Percentiles rank a stretch among this genome's conserved stretches.
phyloP scores from a whole-genome alignment of 2,329 filamentous ascomycete genomes.

The Fusarium praegraminearum region DNA sequence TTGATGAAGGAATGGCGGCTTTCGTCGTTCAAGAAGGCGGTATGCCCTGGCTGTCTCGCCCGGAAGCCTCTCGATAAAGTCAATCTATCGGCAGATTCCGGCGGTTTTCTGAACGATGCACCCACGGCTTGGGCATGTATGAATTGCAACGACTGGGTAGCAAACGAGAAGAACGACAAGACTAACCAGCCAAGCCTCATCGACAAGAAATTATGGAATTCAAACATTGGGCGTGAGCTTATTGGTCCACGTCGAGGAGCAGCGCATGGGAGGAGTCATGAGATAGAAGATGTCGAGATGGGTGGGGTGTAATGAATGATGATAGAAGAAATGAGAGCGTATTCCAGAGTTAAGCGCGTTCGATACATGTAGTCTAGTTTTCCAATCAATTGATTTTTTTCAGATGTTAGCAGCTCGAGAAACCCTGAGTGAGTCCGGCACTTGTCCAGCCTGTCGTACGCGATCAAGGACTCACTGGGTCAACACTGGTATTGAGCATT shows the following conservation, averaged over 20 bases:
- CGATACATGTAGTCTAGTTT: conserved; percentile 19
- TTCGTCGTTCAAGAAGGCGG: conserved; percentile 36
- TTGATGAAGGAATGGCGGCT: conserved; percentile 48
- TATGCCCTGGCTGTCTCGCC: conserved; percentile 52
- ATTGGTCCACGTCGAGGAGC: conserved; percentile 9
- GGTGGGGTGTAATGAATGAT: background rate
- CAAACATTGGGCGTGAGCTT: conserved; percentile 7
- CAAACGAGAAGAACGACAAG: conserved; percentile 42
- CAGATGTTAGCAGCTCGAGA: conserved; percentile 1
- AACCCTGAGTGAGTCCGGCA: background rate
- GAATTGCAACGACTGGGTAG: conserved; percentile 50
- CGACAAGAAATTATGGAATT: conserved; percentile 35
- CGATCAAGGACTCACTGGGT: background rate
- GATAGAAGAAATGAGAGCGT: background rate
- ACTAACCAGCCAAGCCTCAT: conserved; percentile 37
- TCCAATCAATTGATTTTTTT: conserved; percentile 16
- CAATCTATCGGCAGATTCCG: conserved; percentile 34
- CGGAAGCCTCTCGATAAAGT: conserved; percentile 20
- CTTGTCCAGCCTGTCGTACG: conserved; percentile 4
- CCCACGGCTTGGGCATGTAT: conserved; percentile 51
- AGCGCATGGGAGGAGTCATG: background rate
- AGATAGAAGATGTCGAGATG: conserved; percentile 20
- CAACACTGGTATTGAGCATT: conserved; percentile 22
- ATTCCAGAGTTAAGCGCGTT: conserved; percentile 28
- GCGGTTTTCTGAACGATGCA: conserved; percentile 19